These are phyloP conservation scores for Trichothecium sympodiale DNA, from an alignment of 2,329 filamentous ascomycete genomes.

Conservation along the genomic window DNA sequence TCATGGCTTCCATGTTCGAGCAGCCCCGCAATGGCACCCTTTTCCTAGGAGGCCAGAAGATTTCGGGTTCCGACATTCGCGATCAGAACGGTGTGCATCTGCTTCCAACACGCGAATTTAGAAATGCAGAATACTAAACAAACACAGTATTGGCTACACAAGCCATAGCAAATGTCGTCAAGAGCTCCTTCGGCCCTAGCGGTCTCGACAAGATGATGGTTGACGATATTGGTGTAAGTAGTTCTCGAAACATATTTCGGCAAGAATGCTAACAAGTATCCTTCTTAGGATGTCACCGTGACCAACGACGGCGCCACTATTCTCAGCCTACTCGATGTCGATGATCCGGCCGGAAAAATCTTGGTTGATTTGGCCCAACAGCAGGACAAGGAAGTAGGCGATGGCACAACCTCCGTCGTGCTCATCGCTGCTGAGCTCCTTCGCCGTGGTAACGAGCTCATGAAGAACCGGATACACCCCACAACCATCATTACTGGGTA, in stretches of 20 bases:
- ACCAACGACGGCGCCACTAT: conserved; percentile 99
- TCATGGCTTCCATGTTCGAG: conserved; percentile 93
- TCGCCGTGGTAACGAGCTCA: conserved; percentile 87
- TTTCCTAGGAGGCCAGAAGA: conserved; percentile 95
- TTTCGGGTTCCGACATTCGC: conserved; percentile 89
- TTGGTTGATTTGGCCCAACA: conserved; percentile 95
- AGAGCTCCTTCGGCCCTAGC: conserved; percentile 94
- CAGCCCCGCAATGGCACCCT: conserved; percentile 90
- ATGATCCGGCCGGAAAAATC: conserved; percentile 97
- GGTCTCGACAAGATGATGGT: conserved; percentile 99
- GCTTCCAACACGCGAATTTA: no score
- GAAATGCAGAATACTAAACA: no score
- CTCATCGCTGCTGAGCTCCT: conserved; percentile 94
- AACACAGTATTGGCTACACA: conserved; percentile 71
- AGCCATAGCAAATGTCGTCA: conserved; percentile 96
- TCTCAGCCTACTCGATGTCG: conserved; percentile 86
- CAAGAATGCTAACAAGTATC: background rate
- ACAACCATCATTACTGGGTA: conserved; percentile 99
- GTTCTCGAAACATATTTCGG: conserved; percentile 2
- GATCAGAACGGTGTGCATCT: conserved; percentile 74
- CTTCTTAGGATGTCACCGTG: conserved; percentile 77
- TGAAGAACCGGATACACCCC: conserved; percentile 99
- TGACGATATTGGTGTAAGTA: conserved; percentile 85
- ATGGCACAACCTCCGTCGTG: conserved; percentile 96
- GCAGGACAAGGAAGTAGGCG: conserved; percentile 97